A percentile compares a stretch with the other conserved stretches of the same genome.
These are phyloP conservation scores for Elsinoe arachidis DNA, from an alignment of 2,329 filamentous ascomycete genomes.

Conservation along the genomic window DNA sequence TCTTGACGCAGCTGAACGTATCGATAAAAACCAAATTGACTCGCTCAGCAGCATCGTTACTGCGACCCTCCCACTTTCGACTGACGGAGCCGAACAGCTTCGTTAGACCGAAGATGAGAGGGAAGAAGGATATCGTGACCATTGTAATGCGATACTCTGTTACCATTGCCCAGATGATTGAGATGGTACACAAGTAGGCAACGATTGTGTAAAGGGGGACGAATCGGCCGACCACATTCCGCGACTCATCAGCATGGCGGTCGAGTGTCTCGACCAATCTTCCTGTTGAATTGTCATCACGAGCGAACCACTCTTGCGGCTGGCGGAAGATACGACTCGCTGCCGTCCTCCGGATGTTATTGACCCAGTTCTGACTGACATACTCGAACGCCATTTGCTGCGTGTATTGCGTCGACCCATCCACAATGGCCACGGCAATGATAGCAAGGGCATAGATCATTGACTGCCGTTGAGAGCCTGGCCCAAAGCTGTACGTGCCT, in stretches of 20 bases:
- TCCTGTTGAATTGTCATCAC: conserved; percentile 53
- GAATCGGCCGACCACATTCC: conserved; percentile 72
- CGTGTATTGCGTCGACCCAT: conserved; percentile 56
- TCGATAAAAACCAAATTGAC: conserved; percentile 61
- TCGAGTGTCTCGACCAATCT: conserved; percentile 65
- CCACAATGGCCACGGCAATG: conserved; percentile 56
- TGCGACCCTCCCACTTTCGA: conserved; percentile 61
- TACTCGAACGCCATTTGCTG: conserved; percentile 65
- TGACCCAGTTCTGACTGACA: conserved; percentile 68
- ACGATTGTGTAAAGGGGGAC: conserved; percentile 61
- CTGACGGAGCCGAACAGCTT: conserved; percentile 57
- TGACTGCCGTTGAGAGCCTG: conserved; percentile 42
- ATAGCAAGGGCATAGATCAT: conserved; percentile 63
- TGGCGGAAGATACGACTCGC: conserved; percentile 65
- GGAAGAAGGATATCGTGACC: conserved; percentile 60
- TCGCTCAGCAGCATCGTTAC: conserved; percentile 53
- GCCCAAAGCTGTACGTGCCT: conserved; percentile 54
- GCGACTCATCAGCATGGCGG: conserved; percentile 77
- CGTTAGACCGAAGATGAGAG: conserved; percentile 58
- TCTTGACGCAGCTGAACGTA: conserved; percentile 68
- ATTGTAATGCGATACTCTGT: conserved; percentile 75
- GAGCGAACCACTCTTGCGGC: conserved; percentile 69
- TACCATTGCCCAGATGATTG: conserved; percentile 63
- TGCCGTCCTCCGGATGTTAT: conserved; percentile 58
- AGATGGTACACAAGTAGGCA: conserved; percentile 56